Conservation (phyloP, 176 grass and related monocot species). For the Cymbopogon citratus region DNA sequence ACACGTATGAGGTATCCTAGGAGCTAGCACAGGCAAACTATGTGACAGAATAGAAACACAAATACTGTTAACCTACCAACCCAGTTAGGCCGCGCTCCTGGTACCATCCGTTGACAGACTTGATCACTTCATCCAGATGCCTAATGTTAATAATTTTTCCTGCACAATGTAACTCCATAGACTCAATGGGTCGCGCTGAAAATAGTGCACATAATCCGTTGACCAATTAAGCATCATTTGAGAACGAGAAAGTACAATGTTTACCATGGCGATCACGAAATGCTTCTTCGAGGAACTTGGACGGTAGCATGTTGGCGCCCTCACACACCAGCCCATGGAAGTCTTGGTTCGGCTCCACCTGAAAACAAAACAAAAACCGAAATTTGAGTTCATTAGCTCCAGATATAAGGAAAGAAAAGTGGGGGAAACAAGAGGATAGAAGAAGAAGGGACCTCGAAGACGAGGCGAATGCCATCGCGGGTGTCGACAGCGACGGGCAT, state of each 20-base stretch:
- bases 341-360: constrained; percentile 99
- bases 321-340: constrained; percentile 85
- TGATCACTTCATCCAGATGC: constrained; percentile 86
- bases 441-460: constrained; percentile 56
- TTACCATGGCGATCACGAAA: constrained; percentile 73
- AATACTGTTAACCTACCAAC: constrained; percentile 40
- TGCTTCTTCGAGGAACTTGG: constrained; percentile 78
- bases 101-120: constrained; percentile 86
- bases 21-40: not conserved
- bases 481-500: constrained; percentile 93
- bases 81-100: constrained; percentile 78
- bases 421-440: not conserved
- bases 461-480: constrained; percentile 78
- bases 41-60: not conserved
- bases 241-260: not conserved
- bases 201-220: not conserved
- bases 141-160: constrained; percentile 94
- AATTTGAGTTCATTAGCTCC: constrained; percentile 7
- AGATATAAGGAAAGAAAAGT: not conserved
- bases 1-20: not conserved
- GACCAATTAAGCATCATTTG: not conserved
- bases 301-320: constrained; percentile 87
- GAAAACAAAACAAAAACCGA: constrained; percentile 10
- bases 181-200: constrained; percentile 10
- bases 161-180: constrained; percentile 55